Evolutionary conservation across 495 filamentous ascomycete species (phyloP).

Genomic region (Penicillium pancosmium): DNA sequence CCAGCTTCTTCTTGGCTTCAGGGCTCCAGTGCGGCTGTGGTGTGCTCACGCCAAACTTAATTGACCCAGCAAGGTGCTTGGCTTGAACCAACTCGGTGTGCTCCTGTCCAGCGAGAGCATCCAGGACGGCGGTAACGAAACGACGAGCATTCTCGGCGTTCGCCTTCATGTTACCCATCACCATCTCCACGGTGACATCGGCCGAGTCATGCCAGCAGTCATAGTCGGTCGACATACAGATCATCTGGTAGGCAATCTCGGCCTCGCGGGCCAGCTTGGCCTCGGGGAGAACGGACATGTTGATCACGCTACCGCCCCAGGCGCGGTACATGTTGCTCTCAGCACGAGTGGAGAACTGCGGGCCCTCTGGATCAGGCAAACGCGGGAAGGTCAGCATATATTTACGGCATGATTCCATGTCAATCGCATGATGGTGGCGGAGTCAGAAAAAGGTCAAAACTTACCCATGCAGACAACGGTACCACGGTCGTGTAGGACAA

Average conservation of each 20-base stretch:
- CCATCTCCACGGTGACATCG: slow-evolving; percentile 92
- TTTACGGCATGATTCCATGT: neutral
- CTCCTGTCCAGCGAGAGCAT: slow-evolving; percentile 77
- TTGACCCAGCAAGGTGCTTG: slow-evolving; percentile 56
- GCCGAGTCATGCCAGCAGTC: slow-evolving; percentile 88
- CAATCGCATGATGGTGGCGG: neutral
- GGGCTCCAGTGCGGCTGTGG: slow-evolving; percentile 62
- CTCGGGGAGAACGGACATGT: slow-evolving; percentile 97
- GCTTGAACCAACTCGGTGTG: slow-evolving; percentile 74
- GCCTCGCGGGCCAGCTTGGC: slow-evolving; percentile 95
- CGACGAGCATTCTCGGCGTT: slow-evolving; percentile 85
- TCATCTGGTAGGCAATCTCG: slow-evolving; percentile 95
- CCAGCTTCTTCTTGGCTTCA: slow-evolving; percentile 68
- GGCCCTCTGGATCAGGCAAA: slow-evolving; percentile 64
- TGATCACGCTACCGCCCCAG: slow-evolving; percentile 90
- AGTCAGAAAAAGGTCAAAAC: neutral
- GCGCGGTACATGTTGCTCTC: slow-evolving; percentile 92
- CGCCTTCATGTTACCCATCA: slow-evolving; percentile 93
- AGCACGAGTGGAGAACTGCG: slow-evolving; percentile 95
- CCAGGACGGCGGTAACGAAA: slow-evolving; percentile 83
- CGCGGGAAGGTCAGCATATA: slow-evolving; percentile 1
- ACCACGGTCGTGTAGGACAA: slow-evolving; percentile 75
- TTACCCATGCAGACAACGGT: slow-evolving; percentile 88
- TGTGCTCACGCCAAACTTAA: slow-evolving; percentile 71
- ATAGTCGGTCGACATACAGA: slow-evolving; percentile 99